These are phyloP conservation scores for Clavispora asparagi DNA, from an alignment of 805 yeast species.

Conservation along the genomic window DNA sequence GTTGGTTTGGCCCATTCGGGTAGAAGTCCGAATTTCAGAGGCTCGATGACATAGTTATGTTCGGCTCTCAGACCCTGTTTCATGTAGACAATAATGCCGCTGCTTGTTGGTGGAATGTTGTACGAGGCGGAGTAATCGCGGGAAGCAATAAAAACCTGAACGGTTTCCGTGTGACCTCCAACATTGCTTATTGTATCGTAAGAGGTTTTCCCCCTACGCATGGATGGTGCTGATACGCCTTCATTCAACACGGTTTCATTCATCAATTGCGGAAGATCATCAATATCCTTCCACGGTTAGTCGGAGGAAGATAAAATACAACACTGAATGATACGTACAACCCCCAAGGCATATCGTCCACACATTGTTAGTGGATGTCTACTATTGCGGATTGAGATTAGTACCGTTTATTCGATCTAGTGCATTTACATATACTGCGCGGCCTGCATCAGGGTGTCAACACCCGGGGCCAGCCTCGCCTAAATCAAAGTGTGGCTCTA, in stretches of 20 bases:
- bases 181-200: conserved; percentile 4
- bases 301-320: not conserved
- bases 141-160: conserved; percentile 4
- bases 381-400: not conserved
- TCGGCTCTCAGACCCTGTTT: conserved; percentile 3
- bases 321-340: conserved; percentile 6
- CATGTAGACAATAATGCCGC: conserved; percentile 38
- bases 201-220: not conserved
- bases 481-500: too few relatives aligned
- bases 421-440: not conserved
- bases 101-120: conserved; percentile 59
- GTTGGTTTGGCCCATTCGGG: conserved; percentile 61
- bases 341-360: conserved; percentile 15
- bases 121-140: conserved; percentile 34
- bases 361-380: conserved; percentile 7
- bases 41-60: conserved; percentile 27
- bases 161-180: not conserved
- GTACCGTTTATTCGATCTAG: not conserved
- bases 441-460: not conserved
- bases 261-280: conserved; percentile 7
- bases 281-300: conserved; percentile 9
- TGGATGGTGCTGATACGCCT: not conserved
- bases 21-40: conserved; percentile 78
- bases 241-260: conserved; percentile 6
- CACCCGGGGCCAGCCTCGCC: too few relatives aligned